A percentile compares a stretch with the other conserved stretches of the same genome.
phyloP scores from a whole-genome alignment of 2,329 filamentous ascomycete genomes.

The Fusarium penzigii region DNA sequence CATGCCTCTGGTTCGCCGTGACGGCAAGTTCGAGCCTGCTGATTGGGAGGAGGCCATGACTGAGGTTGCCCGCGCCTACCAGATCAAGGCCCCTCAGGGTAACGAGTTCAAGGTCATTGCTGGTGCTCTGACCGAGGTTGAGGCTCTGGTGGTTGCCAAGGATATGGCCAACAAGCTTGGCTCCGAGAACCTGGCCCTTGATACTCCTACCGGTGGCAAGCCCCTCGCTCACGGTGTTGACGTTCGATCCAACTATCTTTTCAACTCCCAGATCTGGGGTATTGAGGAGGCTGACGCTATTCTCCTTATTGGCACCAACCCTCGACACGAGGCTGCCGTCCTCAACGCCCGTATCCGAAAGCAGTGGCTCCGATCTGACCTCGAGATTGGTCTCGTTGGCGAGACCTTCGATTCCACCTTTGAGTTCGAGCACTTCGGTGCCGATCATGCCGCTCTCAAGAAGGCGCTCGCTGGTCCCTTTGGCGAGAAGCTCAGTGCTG shows the following conservation, averaged over 20 bases:
- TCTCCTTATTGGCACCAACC: slow-evolving; percentile 91
- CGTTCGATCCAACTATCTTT: slow-evolving; percentile 89
- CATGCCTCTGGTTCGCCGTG: slow-evolving; percentile 83
- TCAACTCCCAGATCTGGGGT: slow-evolving; percentile 93
- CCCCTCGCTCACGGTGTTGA: slow-evolving; percentile 92
- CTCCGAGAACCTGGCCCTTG: slow-evolving; percentile 92
- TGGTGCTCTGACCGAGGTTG: slow-evolving; percentile 86
- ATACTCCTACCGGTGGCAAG: slow-evolving; percentile 80
- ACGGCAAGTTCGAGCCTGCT: slow-evolving; percentile 87
- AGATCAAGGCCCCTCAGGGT: slow-evolving; percentile 76
- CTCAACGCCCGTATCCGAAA: slow-evolving; percentile 97
- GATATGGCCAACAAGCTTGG: slow-evolving; percentile 95
- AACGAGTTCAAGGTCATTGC: slow-evolving; percentile 97
- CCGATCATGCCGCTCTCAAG: slow-evolving; percentile 79
- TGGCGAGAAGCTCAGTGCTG: slow-evolving; percentile 85
- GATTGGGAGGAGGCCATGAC: slow-evolving; percentile 95
- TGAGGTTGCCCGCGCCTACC: slow-evolving; percentile 80
- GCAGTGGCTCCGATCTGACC: slow-evolving; percentile 93
- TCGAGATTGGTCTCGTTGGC: slow-evolving; percentile 89
- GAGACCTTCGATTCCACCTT: slow-evolving; percentile 93
- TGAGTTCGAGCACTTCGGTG: slow-evolving; percentile 88
- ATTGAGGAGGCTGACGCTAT: slow-evolving; percentile 93
- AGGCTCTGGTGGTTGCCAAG: slow-evolving; percentile 94
- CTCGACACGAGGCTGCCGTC: slow-evolving; percentile 90
- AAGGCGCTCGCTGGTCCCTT: slow-evolving; percentile 81